Evolutionary conservation across 1,284 basidiomycete species (phyloP).

Genomic region (Cryptococcus wingfieldii): DNA sequence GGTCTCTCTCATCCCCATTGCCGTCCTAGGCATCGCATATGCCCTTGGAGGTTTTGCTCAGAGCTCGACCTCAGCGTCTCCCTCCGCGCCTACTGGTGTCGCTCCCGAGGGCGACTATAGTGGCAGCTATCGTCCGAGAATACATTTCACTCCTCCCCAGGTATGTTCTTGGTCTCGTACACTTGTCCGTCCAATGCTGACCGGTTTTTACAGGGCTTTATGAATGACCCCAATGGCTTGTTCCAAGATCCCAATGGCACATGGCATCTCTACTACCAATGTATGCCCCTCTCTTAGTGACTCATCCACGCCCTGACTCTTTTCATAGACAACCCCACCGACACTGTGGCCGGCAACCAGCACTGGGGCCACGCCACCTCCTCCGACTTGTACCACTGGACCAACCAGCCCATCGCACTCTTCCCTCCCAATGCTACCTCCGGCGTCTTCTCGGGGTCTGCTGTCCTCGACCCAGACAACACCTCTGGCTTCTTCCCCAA

Average conservation of each 20-base stretch:
- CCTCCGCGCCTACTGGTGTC: conserved; percentile 4
- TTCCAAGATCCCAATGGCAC: conserved; percentile 46
- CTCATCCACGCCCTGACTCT: not conserved
- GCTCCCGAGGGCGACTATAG: conserved; percentile 17
- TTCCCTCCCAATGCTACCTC: conserved; percentile 33
- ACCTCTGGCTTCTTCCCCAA: conserved; percentile 50
- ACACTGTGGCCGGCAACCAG: conserved; percentile 48
- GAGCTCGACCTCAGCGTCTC: conserved; percentile 8
- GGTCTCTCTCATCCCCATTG: not conserved
- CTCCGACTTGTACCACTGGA: conserved; percentile 49
- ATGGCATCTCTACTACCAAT: conserved; percentile 52
- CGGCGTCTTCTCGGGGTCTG: conserved; percentile 46
- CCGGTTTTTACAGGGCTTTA: conserved; percentile 37
- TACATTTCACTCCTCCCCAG: conserved; percentile 33
- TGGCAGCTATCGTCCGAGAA: conserved; percentile 26
- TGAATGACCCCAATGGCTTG: conserved; percentile 52
- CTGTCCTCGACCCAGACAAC: conserved; percentile 50
- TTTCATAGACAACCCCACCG: conserved; percentile 41
- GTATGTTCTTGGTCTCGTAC: conserved; percentile 12
- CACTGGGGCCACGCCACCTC: conserved; percentile 52
- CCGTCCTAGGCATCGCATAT: not conserved
- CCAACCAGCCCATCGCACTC: conserved; percentile 47
- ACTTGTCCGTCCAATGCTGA: not conserved
- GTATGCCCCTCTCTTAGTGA: conserved; percentile 10
- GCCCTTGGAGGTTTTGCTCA: not conserved